Conservation (phyloP, 306 rosid genomes). For the Medicago truncatula region MtrunA17r5.0-ANR NC_053044.1:2875001-2875500, state of each 20-base stretch:
- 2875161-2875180: slow-evolving; percentile 47
- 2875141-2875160: not conserved
- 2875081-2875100: not conserved
- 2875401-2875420: slow-evolving; percentile 48
- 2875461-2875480: slow-evolving; percentile 84
- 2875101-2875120: not conserved
- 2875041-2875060: not conserved
- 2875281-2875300: slow-evolving; percentile 55
- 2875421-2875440: slow-evolving; percentile 56
- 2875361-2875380: slow-evolving; percentile 1
- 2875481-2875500: slow-evolving; percentile 83
- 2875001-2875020: not conserved
- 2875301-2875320: slow-evolving; percentile 89
- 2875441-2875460: slow-evolving; percentile 77
- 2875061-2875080: not conserved
- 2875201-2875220: slow-evolving; percentile 73
- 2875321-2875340: slow-evolving; percentile 76
- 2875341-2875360: slow-evolving; percentile 21
- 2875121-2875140: too few species aligned
- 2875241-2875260: slow-evolving; percentile 27
- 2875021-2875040: not conserved
- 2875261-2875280: slow-evolving; percentile 41
- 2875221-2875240: slow-evolving; percentile 60
- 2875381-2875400: not conserved
- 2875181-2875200: slow-evolving; percentile 79